Evolutionary conservation across 306 rosid genomes (phyloP), one percentile per base, ranked within the genome.

Genomic region (Fragaria nilgerrensis): DNA sequence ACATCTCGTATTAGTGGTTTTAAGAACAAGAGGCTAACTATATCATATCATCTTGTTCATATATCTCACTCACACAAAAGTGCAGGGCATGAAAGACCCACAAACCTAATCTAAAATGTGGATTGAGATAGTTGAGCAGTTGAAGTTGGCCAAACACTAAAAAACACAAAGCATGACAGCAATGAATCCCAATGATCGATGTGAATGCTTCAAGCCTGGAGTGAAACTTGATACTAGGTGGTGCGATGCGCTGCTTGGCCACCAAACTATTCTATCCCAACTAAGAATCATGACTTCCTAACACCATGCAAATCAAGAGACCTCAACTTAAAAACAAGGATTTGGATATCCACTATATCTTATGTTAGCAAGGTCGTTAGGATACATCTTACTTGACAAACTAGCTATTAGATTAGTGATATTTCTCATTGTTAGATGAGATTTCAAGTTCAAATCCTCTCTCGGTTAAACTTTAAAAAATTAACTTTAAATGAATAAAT

Each of bases 121-220:
- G 75, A 75, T 73, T 69, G 55, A 79, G 80, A 70, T 81, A 59
- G 82, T 79, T 82, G 88, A 48, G 82, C 71, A 66, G 84, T 71
- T 84, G 89, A 34, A 82, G 71, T 75, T 79, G 71, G 83, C 89
- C 89, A 68, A 86, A 86, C 85, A 69, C 73, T n/a, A 58, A 45
- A 41, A 78, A 74, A 80, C 68, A 53, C 48, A 7, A 12, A 63
- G 73, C 39, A 36, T 32, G 25, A 19, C 34, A 67, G 25, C 27
- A 32, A 63, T 32, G 36, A 3, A 32, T 32, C 36, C 36, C 36
- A 32, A 32, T 7, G 66, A 27, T 59, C 19, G 37, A 63, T 63
- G 22, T 15, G 41, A 12, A 62, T 62, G 0, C 44, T 16, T 5
- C 7, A 53, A 34, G 68, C 43, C 37, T 63, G 12, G 37, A 32